A percentile compares a stretch with the other conserved stretches of the same genome.
These are phyloP conservation scores for Tetrahymena malaccensis DNA, from an alignment of 73 alveolate genomes.

Conservation along the genomic window DNA sequence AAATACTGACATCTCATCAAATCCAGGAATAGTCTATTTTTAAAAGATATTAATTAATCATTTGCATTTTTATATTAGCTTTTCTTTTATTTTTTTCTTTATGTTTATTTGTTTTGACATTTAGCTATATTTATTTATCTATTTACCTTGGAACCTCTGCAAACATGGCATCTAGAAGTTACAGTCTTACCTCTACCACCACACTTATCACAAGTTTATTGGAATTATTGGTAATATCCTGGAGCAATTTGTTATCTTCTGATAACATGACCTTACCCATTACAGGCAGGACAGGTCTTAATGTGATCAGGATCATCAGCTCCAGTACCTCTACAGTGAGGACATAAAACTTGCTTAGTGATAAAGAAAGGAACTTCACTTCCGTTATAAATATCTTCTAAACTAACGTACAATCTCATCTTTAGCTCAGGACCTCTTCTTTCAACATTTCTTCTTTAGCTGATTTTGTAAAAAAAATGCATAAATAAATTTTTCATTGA, in stretches of 20 bases:
- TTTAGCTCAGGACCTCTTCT: slow-evolving; percentile 60
- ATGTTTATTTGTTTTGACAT: too few relatives aligned
- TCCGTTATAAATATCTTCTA: slow-evolving; percentile 78
- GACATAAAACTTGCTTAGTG: slow-evolving; percentile 67
- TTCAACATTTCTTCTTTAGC: slow-evolving; percentile 43
- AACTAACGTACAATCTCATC: slow-evolving; percentile 57
- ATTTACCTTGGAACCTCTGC: slow-evolving; percentile 59
- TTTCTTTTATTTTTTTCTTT: background rate
- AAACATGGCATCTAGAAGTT: slow-evolving; percentile 66
- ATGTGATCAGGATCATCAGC: slow-evolving; percentile 83
- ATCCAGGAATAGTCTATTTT: slow-evolving; percentile 53
- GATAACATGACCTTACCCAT: slow-evolving; percentile 64
- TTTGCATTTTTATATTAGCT: background rate
- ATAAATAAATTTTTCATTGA: too few relatives aligned
- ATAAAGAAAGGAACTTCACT: slow-evolving; percentile 65
- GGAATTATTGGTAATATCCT: slow-evolving; percentile 49
- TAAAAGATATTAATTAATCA: background rate
- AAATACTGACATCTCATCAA: slow-evolving; percentile 69
- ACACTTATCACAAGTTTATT: slow-evolving; percentile 74
- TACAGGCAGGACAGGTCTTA: slow-evolving; percentile 64
- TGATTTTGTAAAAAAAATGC: too few relatives aligned
- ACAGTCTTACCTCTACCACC: slow-evolving; percentile 72
- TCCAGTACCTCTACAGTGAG: slow-evolving; percentile 89
- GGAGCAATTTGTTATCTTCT: slow-evolving; percentile 71
- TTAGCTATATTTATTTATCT: background rate